These are phyloP conservation scores for Cyberlindnera mississippiensis DNA, from an alignment of 805 yeast genomes.

Conservation along the genomic window DNA sequence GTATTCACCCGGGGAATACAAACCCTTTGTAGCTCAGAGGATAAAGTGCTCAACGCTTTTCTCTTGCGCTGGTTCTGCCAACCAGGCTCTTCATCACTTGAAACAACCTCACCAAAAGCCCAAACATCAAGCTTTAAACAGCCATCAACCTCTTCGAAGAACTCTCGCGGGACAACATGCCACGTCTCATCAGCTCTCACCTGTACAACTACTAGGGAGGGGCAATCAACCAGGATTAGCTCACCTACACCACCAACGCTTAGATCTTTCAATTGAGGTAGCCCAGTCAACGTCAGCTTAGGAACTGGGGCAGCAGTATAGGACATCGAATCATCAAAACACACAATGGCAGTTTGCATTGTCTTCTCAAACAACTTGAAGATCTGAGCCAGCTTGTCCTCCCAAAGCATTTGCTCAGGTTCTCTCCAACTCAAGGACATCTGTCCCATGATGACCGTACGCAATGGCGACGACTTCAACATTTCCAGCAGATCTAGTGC, in stretches of 20 bases:
- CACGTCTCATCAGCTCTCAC: conserved; percentile 2
- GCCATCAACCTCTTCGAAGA: not conserved
- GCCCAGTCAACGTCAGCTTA: not conserved
- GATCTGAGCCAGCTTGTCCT: not conserved
- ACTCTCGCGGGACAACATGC: not conserved
- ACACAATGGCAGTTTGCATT: not conserved
- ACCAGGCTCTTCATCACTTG: too few species aligned
- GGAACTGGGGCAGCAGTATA: not conserved
- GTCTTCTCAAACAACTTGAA: not conserved
- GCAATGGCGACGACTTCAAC: not conserved
- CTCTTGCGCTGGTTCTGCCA: too few species aligned
- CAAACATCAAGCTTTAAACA: not conserved
- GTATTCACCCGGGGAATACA: too few species aligned
- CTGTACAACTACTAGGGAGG: not conserved
- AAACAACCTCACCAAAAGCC: not conserved
- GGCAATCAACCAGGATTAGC: conserved; percentile 4
- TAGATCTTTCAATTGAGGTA: not conserved
- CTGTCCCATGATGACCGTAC: not conserved
- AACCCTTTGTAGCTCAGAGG: too few species aligned
- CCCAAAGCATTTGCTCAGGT: not conserved
- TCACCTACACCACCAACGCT: conserved; percentile 8
- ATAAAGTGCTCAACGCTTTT: too few species aligned
- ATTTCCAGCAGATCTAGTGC: not conserved
- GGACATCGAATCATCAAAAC: conserved; percentile 1
- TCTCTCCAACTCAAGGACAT: not conserved